Conservation (phyloP, 139 green algal genomes). For the Dunaliella sp. region DNA sequence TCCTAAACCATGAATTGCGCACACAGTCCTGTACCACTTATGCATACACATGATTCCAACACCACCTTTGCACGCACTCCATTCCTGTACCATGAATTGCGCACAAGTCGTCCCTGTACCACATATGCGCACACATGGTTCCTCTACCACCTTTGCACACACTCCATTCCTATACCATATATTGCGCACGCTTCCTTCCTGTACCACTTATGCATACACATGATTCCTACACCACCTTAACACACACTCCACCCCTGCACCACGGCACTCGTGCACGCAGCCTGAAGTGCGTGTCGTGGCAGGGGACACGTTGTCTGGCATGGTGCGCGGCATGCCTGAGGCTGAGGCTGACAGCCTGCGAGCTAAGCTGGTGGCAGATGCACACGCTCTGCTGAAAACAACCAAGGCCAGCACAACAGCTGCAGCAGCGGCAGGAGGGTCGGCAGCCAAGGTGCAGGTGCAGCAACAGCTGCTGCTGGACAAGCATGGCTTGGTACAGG, state of each 20-base stretch:
- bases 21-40: too few species aligned
- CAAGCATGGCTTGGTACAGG: conserved; percentile 35
- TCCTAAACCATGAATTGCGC: too few species aligned
- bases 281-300: conserved; percentile 64
- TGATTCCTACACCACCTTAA: neutral
- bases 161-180: neutral
- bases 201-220: too few species aligned
- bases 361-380: conserved; percentile 39
- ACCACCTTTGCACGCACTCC: too few species aligned
- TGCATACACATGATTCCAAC: too few species aligned
- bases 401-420: neutral
- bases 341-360: conserved; percentile 38
- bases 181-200: too few species aligned
- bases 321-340: conserved; percentile 50
- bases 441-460: neutral
- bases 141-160: neutral
- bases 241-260: neutral
- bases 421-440: neutral
- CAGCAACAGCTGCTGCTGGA: conserved; percentile 14
- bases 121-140: too few species aligned
- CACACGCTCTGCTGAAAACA: neutral
- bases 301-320: conserved; percentile 66
- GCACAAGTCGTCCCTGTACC: too few species aligned
- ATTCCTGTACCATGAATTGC: too few species aligned
- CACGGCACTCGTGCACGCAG: neutral